Evolutionary conservation across 208 protist genomes (phyloP).

Genomic region (Acanthamoeba healyi): DNA sequence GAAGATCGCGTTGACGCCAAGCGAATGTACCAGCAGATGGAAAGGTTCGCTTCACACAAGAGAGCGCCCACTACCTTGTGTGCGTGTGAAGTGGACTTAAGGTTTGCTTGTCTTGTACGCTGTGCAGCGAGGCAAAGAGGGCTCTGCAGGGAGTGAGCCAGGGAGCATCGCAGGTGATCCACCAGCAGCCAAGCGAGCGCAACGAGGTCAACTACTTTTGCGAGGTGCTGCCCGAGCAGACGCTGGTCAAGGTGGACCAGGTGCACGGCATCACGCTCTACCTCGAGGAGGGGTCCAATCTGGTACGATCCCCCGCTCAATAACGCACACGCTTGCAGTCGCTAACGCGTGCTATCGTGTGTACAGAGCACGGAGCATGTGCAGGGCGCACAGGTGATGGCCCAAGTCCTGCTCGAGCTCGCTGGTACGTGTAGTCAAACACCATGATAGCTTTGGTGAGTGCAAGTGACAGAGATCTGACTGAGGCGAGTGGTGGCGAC

Average conservation of each 20-base stretch:
- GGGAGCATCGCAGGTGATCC: background rate
- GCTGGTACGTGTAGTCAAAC: background rate
- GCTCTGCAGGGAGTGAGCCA: background rate
- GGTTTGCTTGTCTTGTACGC: background rate
- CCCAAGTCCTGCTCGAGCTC: slow-evolving; percentile 28
- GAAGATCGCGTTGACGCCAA: background rate
- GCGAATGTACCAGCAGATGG: slow-evolving; percentile 56
- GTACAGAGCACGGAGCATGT: slow-evolving; percentile 24
- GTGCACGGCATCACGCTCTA: slow-evolving; percentile 29
- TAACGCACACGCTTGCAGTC: background rate
- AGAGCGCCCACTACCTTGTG: too few relatives aligned
- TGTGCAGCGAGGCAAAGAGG: slow-evolving; percentile 8
- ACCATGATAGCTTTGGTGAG: background rate
- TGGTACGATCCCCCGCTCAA: slow-evolving; percentile 21
- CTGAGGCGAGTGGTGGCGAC: background rate
- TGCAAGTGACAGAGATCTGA: background rate
- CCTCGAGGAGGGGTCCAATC: slow-evolving; percentile 26
- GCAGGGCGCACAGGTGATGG: slow-evolving; percentile 31
- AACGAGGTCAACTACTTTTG: slow-evolving; percentile 9
- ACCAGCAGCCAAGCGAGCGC: slow-evolving; percentile 40
- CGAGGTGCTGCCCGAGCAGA: slow-evolving; percentile 63
- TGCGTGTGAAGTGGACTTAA: too few relatives aligned
- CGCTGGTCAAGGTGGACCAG: slow-evolving; percentile 24
- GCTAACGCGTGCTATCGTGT: too few relatives aligned
- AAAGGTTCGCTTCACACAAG: background rate